phyloP scores from a whole-genome alignment of 345 rosid species.

The Passiflora organensis region DNA sequence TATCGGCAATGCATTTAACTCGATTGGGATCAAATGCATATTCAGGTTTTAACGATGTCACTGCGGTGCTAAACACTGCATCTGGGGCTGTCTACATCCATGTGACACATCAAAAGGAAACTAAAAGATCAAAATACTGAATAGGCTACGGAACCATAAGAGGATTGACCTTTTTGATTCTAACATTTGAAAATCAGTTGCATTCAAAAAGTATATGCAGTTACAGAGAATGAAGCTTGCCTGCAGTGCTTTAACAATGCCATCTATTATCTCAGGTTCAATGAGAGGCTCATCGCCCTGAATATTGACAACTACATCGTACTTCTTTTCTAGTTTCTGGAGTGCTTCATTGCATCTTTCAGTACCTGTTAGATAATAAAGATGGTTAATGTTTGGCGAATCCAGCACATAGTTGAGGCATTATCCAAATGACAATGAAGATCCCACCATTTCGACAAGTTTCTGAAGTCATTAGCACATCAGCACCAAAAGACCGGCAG shows the following conservation, averaged over 20 bases:
- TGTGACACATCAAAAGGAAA: background rate
- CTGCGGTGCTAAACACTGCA: conserved; percentile 98
- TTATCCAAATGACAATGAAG: background rate
- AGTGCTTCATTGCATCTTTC: conserved; percentile 92
- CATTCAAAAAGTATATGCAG: background rate
- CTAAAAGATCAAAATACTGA: background rate
- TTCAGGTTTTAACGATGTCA: conserved; percentile 76
- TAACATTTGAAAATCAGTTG: background rate
- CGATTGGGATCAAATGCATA: conserved; percentile 88
- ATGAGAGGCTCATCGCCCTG: conserved; percentile 97
- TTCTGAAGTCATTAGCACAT: conserved; percentile 94
- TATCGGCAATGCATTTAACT: conserved; percentile 87
- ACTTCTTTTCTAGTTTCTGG: conserved; percentile 73
- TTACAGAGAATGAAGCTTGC: conserved; percentile 21
- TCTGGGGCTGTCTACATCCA: conserved; percentile 67
- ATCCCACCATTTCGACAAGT: conserved; percentile 79
- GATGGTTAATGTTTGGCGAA: conserved; percentile 9
- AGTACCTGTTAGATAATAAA: conserved; percentile 43
- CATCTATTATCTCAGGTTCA: conserved; percentile 93
- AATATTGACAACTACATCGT: conserved; percentile 87
- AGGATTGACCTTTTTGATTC: background rate
- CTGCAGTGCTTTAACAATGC: conserved; percentile 91
- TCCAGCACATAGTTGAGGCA: background rate
- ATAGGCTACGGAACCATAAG: background rate
- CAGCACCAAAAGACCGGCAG: conserved; percentile 91